These are phyloP conservation scores for Cordyceps fumosorosea DNA, from an alignment of 2,329 filamentous ascomycete genomes.

Conservation along the genomic window DNA sequence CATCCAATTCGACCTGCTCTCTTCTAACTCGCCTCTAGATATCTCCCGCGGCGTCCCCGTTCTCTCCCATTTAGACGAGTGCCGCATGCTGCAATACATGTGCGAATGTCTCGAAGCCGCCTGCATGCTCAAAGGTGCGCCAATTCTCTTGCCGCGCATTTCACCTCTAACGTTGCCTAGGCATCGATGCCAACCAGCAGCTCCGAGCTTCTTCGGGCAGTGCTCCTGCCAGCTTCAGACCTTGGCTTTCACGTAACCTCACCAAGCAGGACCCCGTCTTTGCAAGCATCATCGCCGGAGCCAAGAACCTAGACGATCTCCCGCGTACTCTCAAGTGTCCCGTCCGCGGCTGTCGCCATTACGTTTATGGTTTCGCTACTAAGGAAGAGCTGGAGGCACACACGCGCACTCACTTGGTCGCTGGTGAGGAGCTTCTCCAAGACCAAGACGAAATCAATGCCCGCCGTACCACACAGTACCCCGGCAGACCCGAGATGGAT, in stretches of 20 bases:
- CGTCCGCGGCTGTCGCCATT: conserved; percentile 49
- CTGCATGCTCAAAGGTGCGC: conserved; percentile 9
- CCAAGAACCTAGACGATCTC: not conserved
- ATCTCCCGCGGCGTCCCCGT: not conserved
- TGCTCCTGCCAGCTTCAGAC: conserved; percentile 10
- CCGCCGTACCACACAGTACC: conserved; percentile 18
- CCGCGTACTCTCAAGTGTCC: conserved; percentile 44
- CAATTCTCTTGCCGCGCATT: not conserved
- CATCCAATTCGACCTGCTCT: not conserved
- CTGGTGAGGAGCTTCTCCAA: conserved; percentile 31
- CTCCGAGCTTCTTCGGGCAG: conserved; percentile 5
- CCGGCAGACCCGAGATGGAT: conserved; percentile 1
- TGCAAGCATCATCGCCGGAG: not conserved
- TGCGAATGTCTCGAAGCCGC: conserved; percentile 11
- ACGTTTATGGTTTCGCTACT: conserved; percentile 50
- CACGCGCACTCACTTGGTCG: conserved; percentile 36
- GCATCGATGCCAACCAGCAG: conserved; percentile 11
- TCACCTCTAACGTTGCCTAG: not conserved
- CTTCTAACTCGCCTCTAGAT: not conserved
- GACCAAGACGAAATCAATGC: conserved; percentile 26
- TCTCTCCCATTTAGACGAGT: conserved; percentile 6
- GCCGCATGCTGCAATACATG: conserved; percentile 11
- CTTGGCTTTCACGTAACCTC: conserved; percentile 10
- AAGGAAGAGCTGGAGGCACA: conserved; percentile 47
- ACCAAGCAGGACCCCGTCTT: conserved; percentile 11